Base-by-base conservation (phyloP, 2,329 filamentous ascomycete genomes). In the Pestalotiopsis sp. region DNA sequence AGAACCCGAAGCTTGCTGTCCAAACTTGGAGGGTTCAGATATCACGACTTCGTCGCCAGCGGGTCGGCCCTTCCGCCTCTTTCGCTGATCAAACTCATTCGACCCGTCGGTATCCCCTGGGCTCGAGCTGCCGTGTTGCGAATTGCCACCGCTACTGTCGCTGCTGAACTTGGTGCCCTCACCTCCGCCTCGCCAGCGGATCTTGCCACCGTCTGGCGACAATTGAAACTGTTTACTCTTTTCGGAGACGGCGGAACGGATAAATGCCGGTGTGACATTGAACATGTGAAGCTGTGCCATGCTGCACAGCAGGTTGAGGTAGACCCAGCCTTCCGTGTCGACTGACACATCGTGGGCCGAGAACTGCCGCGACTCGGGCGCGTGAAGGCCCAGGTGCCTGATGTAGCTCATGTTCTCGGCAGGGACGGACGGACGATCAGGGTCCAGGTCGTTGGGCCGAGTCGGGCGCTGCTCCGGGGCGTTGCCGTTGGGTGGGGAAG, bases 251-350 rank as follows among this genome's bases (percentile, higher is more conserved):
- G 94, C 92, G 45, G 88, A 87, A 68, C 92, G 90, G 52, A 96
- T 90, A 74, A 95, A 95, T 36, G 91, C 89, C 0, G 91, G 86
- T 0, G 93, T 94, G 1, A 97, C 93, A 69, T 94, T 95, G 73
- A 96, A 86, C 0, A 94, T 95, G 74, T 97, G 93, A 20, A 97
- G 82, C 79, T 97, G 93, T 0, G 94, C 93, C 83, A 97, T 87
- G 75, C 92, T 94, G 76, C 91, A 90, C 1, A 97, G 84, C 1
- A 97, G 81, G 73, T 96, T 96, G 6, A 96, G 81, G 73, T 95
- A 95, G 0, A 95, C 89, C 93, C 93, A 96, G 4, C 92, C 92
- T 31, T 94, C 90, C 0, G 85, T 84, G 67, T 91, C 90, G 0
- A 90, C 85, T 14, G 86, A 84, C 12, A 89, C 87, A 65, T 89